Evolutionary conservation across 75 land plant genomes (phyloP).

Genomic region (Cupressus sempervirens): DNA sequence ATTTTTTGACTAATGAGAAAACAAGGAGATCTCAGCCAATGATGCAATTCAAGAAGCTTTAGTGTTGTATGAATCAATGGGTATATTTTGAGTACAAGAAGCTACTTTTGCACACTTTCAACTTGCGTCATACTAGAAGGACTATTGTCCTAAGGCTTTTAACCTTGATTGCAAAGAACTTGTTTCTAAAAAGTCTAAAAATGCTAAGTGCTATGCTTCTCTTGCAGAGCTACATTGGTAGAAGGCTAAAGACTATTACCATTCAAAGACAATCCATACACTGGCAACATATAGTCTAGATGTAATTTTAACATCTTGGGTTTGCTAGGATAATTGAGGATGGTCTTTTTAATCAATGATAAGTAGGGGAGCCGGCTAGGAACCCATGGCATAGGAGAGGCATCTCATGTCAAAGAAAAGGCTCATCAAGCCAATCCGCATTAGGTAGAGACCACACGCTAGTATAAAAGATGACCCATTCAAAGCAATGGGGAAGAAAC

Average conservation of each 20-base stretch:
- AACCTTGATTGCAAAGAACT: constrained; percentile 31
- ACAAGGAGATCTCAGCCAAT: constrained; percentile 39
- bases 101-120: constrained; percentile 90
- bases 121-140: constrained; percentile 79
- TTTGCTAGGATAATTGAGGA: too few relatives aligned
- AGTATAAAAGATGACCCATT: too few relatives aligned
- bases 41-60: constrained; percentile 86
- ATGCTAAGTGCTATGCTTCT: constrained; percentile 59
- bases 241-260: constrained; percentile 73
- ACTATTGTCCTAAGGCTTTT: constrained; percentile 60
- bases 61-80: constrained; percentile 75
- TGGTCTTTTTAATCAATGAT: too few relatives aligned
- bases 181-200: constrained; percentile 31
- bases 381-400: too few relatives aligned
- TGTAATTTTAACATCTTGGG: too few relatives aligned
- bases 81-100: constrained; percentile 76
- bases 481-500: too few relatives aligned
- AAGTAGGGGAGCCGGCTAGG: too few relatives aligned
- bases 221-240: constrained; percentile 87
- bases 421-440: too few relatives aligned
- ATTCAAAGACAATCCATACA: constrained; percentile 62
- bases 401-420: too few relatives aligned
- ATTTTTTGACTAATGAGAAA: constrained; percentile 12
- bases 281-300: too few relatives aligned
- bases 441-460: too few relatives aligned